Conservation (phyloP, 306 rosid genomes). For the Castanospermum australe region DNA sequence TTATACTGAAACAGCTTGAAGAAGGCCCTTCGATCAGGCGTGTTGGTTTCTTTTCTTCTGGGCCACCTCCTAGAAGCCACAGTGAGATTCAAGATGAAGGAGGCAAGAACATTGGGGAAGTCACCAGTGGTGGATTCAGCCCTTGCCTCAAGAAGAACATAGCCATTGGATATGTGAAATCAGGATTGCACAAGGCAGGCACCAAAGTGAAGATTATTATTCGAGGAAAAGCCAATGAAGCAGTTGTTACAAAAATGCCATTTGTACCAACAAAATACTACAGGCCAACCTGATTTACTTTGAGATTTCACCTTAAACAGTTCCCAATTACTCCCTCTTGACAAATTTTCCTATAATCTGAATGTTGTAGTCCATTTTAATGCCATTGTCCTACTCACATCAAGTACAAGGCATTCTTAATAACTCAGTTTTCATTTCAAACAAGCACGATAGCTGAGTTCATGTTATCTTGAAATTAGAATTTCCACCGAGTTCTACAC, state of each 20-base stretch:
- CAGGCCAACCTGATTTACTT: slow-evolving; percentile 68
- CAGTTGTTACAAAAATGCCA: slow-evolving; percentile 92
- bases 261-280: slow-evolving; percentile 95
- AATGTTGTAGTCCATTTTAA: slow-evolving; percentile 36
- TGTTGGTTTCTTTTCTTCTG: slow-evolving; percentile 83
- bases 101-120: slow-evolving; percentile 84
- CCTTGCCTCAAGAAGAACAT: slow-evolving; percentile 97
- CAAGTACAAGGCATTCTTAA: slow-evolving; percentile 24
- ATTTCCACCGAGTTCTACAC: not conserved
- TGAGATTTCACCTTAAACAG: slow-evolving; percentile 20
- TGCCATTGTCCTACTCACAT: slow-evolving; percentile 34
- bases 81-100: slow-evolving; percentile 85
- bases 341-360: slow-evolving; percentile 34
- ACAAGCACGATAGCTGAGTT: not conserved
- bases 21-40: slow-evolving; percentile 87
- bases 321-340: slow-evolving; percentile 9
- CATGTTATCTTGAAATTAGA: slow-evolving; percentile 11
- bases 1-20: slow-evolving; percentile 79
- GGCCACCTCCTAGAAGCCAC: slow-evolving; percentile 97
- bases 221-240: slow-evolving; percentile 90
- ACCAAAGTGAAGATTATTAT: slow-evolving; percentile 85
- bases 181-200: slow-evolving; percentile 92
- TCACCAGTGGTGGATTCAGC: slow-evolving; percentile 98
- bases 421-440: slow-evolving; percentile 1
- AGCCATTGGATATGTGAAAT: slow-evolving; percentile 96